phyloP scores from a whole-genome alignment of 202 grass and related monocot species.

The Brachypodium distachyon region DNA sequence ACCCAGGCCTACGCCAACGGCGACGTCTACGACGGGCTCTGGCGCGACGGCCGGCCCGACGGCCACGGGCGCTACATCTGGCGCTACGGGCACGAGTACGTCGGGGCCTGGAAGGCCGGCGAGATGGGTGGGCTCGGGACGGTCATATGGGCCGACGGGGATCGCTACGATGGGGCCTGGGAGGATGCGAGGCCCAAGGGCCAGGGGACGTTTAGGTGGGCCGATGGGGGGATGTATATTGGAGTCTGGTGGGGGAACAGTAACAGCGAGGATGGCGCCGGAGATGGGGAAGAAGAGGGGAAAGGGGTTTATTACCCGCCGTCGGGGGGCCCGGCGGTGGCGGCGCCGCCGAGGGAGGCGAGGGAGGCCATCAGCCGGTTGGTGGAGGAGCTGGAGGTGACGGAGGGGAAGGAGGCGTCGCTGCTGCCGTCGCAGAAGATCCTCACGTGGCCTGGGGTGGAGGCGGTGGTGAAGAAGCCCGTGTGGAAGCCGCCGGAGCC shows the following conservation, averaged over 20 bases:
- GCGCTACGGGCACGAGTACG: slow-evolving; percentile 68
- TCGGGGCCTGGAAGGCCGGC: slow-evolving; percentile 54
- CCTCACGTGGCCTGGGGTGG: slow-evolving; percentile 49
- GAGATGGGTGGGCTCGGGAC: slow-evolving; percentile 59
- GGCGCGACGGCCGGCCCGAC: slow-evolving; percentile 57
- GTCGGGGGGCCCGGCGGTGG: slow-evolving; percentile 23
- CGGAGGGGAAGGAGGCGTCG: slow-evolving; percentile 51
- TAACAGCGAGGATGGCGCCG: slow-evolving; percentile 28
- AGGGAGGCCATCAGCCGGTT: slow-evolving; percentile 31
- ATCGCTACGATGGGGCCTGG: slow-evolving; percentile 75
- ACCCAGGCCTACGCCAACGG: slow-evolving; percentile 57
- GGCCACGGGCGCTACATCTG: slow-evolving; percentile 64
- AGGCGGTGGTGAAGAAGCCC: slow-evolving; percentile 36
- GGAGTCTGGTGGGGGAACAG: slow-evolving; percentile 52
- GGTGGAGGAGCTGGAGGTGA: slow-evolving; percentile 30
- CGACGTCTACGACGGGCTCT: slow-evolving; percentile 76
- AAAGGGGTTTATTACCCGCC: slow-evolving; percentile 53
- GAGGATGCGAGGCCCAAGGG: slow-evolving; percentile 48
- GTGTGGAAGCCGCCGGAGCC: slow-evolving; percentile 33
- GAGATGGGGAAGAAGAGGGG: slow-evolving; percentile 24
- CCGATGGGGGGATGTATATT: slow-evolving; percentile 45
- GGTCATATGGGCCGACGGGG: slow-evolving; percentile 47
- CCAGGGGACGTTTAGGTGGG: slow-evolving; percentile 62
- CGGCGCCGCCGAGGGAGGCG: slow-evolving; percentile 31
- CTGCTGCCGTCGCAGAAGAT: slow-evolving; percentile 71